Conservation (phyloP, 139 green algal species). For the Micractinium conductrix region DNA sequence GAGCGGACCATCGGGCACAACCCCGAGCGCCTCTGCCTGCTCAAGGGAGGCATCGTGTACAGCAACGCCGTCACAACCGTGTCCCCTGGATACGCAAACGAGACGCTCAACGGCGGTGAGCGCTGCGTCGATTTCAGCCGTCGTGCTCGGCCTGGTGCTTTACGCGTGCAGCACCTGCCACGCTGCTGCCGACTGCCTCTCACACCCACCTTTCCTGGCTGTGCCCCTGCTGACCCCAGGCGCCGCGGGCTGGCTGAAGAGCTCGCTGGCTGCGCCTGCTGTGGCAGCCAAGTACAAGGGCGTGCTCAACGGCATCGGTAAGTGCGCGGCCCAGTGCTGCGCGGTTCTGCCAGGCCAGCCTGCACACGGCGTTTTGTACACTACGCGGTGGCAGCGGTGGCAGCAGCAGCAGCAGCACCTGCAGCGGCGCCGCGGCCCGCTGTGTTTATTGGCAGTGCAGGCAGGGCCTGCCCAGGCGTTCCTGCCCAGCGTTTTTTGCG, state of each 20-base stretch:
- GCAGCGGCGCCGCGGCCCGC: too few relatives aligned
- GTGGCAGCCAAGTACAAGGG: constrained; percentile 68
- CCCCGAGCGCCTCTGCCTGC: constrained; percentile 92
- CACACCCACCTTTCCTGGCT: too few relatives aligned
- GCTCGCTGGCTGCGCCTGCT: constrained; percentile 65
- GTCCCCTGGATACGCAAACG: constrained; percentile 88
- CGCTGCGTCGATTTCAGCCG: too few relatives aligned
- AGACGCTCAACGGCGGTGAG: constrained; percentile 76
- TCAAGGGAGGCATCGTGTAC: constrained; percentile 97
- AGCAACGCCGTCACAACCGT: constrained; percentile 92
- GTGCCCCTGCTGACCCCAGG: too few relatives aligned
- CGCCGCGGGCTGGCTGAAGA: constrained; percentile 82
- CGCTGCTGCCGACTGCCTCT: too few relatives aligned
- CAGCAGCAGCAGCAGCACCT: too few relatives aligned
- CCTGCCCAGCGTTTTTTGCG: not conserved
- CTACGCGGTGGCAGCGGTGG: too few relatives aligned
- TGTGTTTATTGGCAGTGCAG: not conserved
- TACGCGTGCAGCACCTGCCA: too few relatives aligned
- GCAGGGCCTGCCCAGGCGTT: not conserved
- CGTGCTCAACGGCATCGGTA: constrained; percentile 93
- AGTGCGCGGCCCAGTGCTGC: not conserved
- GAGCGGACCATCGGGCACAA: constrained; percentile 98
- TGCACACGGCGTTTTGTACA: too few relatives aligned
- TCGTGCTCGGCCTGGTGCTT: too few relatives aligned
- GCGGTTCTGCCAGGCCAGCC: not conserved